phyloP scores from a whole-genome alignment of 768 basidiomycete species.

The Podaxis rugospora region DNA sequence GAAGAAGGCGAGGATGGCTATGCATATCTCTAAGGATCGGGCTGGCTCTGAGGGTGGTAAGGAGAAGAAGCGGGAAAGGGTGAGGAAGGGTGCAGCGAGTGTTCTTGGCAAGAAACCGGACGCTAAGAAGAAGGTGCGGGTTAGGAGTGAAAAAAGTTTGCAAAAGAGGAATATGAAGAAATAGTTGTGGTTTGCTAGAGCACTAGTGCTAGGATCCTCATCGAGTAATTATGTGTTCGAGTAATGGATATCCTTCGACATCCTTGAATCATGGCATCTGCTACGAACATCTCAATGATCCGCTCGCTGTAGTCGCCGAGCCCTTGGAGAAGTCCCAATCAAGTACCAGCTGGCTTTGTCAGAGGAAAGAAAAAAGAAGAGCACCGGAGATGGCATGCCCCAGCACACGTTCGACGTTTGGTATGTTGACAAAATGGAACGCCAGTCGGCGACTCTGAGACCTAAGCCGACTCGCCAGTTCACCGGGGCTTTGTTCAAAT shows the following conservation, averaged over 20 bases:
- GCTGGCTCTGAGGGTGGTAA: slow-evolving; percentile 17
- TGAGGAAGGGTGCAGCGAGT: slow-evolving; percentile 39
- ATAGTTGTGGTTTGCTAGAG: slow-evolving; percentile 26
- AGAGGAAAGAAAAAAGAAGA: neutral
- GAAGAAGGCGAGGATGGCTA: slow-evolving; percentile 69
- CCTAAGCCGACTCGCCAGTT: too few relatives aligned
- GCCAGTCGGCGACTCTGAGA: too few relatives aligned
- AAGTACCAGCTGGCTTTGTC: too few relatives aligned
- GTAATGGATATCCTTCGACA: too few relatives aligned
- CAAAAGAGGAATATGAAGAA: slow-evolving; percentile 59
- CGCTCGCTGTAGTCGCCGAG: too few relatives aligned
- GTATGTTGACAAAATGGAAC: too few relatives aligned
- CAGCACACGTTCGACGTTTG: too few relatives aligned
- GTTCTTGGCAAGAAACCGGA: slow-evolving; percentile 39
- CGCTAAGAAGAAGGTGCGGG: slow-evolving; percentile 47
- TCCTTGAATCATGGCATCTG: too few relatives aligned
- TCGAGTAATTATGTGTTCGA: neutral
- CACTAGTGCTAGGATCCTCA: neutral
- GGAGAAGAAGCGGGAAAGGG: slow-evolving; percentile 39
- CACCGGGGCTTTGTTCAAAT: too few relatives aligned
- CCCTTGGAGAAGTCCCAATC: too few relatives aligned
- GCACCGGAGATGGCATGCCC: too few relatives aligned
- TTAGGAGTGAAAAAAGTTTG: slow-evolving; percentile 50
- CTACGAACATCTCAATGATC: too few relatives aligned
- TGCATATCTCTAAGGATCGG: slow-evolving; percentile 23